Conservation (phyloP, 306 rosid genomes). For the Cucurbita pepo region DNA sequence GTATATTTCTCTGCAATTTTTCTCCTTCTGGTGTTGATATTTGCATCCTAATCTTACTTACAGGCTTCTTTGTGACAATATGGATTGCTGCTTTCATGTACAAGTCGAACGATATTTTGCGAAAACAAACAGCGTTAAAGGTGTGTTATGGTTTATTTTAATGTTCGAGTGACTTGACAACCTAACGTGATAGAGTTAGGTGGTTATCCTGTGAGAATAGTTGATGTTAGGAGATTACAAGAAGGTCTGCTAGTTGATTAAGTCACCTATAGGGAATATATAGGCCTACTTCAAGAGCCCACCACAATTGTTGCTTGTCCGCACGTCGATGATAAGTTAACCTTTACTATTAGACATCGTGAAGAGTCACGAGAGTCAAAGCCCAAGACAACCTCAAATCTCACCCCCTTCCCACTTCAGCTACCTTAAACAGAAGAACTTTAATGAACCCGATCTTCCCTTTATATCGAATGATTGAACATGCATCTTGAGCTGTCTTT, state of each 20-base stretch:
- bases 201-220: background rate
- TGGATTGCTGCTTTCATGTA: slow-evolving; percentile 90
- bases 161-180: background rate
- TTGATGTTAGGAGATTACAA: background rate
- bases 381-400: background rate
- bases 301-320: background rate
- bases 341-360: background rate
- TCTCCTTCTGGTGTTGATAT: background rate
- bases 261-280: background rate
- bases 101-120: slow-evolving; percentile 80
- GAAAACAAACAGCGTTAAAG: slow-evolving; percentile 82
- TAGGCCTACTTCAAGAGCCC: background rate
- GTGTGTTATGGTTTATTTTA: slow-evolving; percentile 11
- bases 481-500: background rate
- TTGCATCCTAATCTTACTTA: slow-evolving; percentile 5
- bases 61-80: slow-evolving; percentile 49
- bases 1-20: background rate
- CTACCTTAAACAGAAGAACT: background rate
- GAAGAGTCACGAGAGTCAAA: background rate
- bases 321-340: background rate
- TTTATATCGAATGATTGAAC: background rate
- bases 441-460: background rate
- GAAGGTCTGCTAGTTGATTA: background rate
- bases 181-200: background rate
- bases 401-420: background rate